A percentile compares a stretch with the other conserved stretches of the same genome.
These are phyloP conservation scores for Penicillium brevicompactum DNA, from an alignment of 2,329 filamentous ascomycete genomes.

Conservation along the genomic window DNA sequence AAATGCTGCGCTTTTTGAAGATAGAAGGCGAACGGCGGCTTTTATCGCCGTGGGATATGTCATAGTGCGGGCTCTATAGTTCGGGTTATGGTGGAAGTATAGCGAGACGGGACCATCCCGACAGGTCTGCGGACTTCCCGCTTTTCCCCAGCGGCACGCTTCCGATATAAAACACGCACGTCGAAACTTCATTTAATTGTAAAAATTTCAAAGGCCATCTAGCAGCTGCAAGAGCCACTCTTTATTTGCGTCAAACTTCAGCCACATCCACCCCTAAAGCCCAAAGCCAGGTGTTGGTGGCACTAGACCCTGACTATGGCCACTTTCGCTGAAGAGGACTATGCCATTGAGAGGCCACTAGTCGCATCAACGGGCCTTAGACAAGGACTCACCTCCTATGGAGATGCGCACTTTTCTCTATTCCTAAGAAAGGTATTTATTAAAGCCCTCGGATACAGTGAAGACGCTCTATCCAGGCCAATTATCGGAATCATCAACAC, in stretches of 20 bases:
- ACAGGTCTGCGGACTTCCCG: neutral
- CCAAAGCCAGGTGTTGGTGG: neutral
- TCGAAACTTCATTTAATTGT: neutral
- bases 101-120: neutral
- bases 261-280: no score
- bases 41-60: no score
- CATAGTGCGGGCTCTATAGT: no score
- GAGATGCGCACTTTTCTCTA: conserved; percentile 73
- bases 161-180: neutral
- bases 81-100: neutral
- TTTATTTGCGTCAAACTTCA: no score
- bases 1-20: no score
- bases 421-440: conserved; percentile 77
- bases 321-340: neutral
- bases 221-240: no score
- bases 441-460: conserved; percentile 73
- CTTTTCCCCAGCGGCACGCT: neutral
- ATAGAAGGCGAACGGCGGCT: no score
- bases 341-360: neutral
- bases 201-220: no score
- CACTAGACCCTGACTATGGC: neutral
- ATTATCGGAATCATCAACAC: conserved; percentile 76
- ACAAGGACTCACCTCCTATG: conserved; percentile 68
- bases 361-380: neutral
- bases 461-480: conserved; percentile 69